Percentiles rank a stretch among this genome's conserved stretches.
Evolutionary conservation across 1,284 basidiomycete genomes (phyloP).

Genomic region (Boletus albobrunnescens): DNA sequence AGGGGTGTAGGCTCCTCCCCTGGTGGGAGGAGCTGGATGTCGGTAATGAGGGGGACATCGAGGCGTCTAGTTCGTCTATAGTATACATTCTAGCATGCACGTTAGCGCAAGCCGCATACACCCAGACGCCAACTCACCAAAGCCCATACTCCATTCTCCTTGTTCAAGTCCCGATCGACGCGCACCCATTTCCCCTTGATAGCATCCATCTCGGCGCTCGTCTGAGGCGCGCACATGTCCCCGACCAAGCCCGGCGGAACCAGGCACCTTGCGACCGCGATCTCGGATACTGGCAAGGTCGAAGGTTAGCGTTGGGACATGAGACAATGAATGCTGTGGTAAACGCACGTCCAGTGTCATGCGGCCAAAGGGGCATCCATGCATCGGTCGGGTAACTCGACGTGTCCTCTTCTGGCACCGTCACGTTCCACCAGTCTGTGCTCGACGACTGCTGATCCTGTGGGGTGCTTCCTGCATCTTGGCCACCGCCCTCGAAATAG

Average conservation of each 20-base stretch:
- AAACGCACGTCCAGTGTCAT: slow-evolving; percentile 75
- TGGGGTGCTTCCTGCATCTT: background rate
- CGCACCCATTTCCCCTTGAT: slow-evolving; percentile 86
- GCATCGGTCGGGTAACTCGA: slow-evolving; percentile 75
- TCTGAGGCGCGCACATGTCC: slow-evolving; percentile 63
- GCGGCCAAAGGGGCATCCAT: slow-evolving; percentile 78
- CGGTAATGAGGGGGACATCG: slow-evolving; percentile 66
- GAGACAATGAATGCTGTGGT: background rate
- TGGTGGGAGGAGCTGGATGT: slow-evolving; percentile 54
- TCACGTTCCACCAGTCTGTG: slow-evolving; percentile 74
- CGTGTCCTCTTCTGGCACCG: slow-evolving; percentile 35
- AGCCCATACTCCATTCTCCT: slow-evolving; percentile 58
- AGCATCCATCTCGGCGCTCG: slow-evolving; percentile 70
- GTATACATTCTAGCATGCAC: slow-evolving; percentile 57
- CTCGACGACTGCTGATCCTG: slow-evolving; percentile 22
- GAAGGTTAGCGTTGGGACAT: slow-evolving; percentile 4
- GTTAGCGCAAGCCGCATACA: slow-evolving; percentile 12
- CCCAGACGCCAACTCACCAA: slow-evolving; percentile 39
- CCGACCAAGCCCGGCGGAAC: slow-evolving; percentile 54
- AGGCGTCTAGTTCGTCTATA: slow-evolving; percentile 81
- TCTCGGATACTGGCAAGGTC: slow-evolving; percentile 64
- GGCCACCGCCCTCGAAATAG: slow-evolving; percentile 11
- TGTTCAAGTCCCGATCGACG: slow-evolving; percentile 73
- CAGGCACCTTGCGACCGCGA: slow-evolving; percentile 68
- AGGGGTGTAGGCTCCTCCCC: slow-evolving; percentile 45